Conservation (phyloP, 2,329 filamentous ascomycete genomes). For the Colletotrichum tamarilloi region DNA sequence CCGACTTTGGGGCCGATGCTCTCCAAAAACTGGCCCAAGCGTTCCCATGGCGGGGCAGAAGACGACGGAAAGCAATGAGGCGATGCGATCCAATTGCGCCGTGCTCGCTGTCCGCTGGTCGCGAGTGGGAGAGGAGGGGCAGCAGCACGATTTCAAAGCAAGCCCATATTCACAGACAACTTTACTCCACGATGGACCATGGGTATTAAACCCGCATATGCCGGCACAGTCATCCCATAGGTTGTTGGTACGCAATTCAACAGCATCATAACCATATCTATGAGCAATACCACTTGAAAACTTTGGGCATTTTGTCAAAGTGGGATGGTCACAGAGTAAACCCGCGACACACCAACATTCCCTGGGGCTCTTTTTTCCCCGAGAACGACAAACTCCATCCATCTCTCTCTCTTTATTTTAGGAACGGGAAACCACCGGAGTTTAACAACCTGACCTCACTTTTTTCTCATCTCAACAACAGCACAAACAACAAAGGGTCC, state of each 20-base stretch:
- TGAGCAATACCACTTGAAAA: too few relatives aligned
- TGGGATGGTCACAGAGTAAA: not conserved
- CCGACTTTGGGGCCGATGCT: slow-evolving; percentile 10
- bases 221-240: not conserved
- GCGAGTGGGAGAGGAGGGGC: slow-evolving; percentile 4
- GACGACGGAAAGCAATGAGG: not conserved
- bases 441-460: too few relatives aligned
- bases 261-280: too few relatives aligned
- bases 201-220: slow-evolving; percentile 28
- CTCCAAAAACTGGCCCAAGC: slow-evolving; percentile 3
- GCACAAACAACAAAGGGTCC: not conserved
- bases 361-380: not conserved
- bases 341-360: not conserved
- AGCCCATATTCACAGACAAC: slow-evolving; percentile 36
- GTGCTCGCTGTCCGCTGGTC: not conserved
- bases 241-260: not conserved
- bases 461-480: not conserved
- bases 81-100: slow-evolving; percentile 11
- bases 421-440: not conserved
- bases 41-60: slow-evolving; percentile 10
- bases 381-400: not conserved
- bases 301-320: not conserved
- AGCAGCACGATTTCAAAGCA: slow-evolving; percentile 51
- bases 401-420: not conserved
- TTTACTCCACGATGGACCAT: slow-evolving; percentile 30